These are phyloP conservation scores for Podaxis sp. DNA, from an alignment of 768 basidiomycete species.

Conservation along the genomic window DNA sequence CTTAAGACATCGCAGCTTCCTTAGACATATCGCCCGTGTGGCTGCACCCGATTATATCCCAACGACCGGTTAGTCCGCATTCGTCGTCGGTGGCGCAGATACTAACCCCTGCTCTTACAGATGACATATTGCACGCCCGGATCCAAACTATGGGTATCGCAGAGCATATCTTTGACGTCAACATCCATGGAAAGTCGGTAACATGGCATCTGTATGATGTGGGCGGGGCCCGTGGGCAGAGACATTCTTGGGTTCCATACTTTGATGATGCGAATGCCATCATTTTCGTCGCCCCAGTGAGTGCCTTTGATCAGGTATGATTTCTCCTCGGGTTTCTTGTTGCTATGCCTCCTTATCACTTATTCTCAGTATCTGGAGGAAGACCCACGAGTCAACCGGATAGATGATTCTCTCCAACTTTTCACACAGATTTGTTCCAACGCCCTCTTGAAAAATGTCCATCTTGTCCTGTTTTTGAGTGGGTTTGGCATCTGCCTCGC, in stretches of 20 bases:
- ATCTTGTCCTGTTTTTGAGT: slow-evolving; percentile 61
- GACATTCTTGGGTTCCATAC: slow-evolving; percentile 79
- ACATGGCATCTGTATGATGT: slow-evolving; percentile 77
- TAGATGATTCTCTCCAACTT: slow-evolving; percentile 86
- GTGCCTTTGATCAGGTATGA: slow-evolving; percentile 73
- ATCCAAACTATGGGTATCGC: slow-evolving; percentile 90
- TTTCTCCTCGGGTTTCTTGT: neutral
- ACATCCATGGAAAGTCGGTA: slow-evolving; percentile 74
- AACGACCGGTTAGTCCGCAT: slow-evolving; percentile 55
- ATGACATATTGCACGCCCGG: slow-evolving; percentile 87
- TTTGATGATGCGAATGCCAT: slow-evolving; percentile 79
- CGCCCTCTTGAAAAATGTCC: slow-evolving; percentile 69
- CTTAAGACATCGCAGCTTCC: slow-evolving; percentile 51
- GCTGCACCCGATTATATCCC: slow-evolving; percentile 70
- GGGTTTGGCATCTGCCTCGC: slow-evolving; percentile 22
- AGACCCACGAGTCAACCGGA: slow-evolving; percentile 81
- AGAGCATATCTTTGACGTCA: slow-evolving; percentile 81
- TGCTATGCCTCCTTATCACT: slow-evolving; percentile 11
- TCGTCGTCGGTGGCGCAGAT: slow-evolving; percentile 25
- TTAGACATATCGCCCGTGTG: slow-evolving; percentile 71
- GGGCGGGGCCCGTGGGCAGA: slow-evolving; percentile 69
- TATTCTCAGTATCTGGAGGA: slow-evolving; percentile 74
- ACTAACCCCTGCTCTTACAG: slow-evolving; percentile 37
- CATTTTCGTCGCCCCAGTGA: slow-evolving; percentile 78
- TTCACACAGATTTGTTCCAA: slow-evolving; percentile 88